A percentile compares a stretch with the other conserved stretches of the same genome.
These are phyloP conservation scores for Stylonectria norvegica DNA, from an alignment of 2,329 filamentous ascomycete species.

Conservation along the genomic window DNA sequence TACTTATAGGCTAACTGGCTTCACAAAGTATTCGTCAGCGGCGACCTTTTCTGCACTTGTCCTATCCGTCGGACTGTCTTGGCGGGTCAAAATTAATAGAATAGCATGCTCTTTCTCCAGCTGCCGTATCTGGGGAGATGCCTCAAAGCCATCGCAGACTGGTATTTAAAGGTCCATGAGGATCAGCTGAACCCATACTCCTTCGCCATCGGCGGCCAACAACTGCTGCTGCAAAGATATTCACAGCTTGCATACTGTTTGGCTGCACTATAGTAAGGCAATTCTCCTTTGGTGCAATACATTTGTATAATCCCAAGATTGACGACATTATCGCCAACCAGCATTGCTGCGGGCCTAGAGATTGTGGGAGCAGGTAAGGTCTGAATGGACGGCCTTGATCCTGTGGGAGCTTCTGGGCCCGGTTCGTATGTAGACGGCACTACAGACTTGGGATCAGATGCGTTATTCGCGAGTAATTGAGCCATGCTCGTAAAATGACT, in stretches of 20 bases:
- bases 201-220: constrained; percentile 4
- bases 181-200: constrained; percentile 17
- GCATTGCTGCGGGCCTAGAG: constrained; percentile 28
- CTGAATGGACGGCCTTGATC: background rate
- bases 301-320: constrained; percentile 47
- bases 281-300: constrained; percentile 42
- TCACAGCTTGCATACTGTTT: constrained; percentile 44
- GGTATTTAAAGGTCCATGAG: constrained; percentile 32
- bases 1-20: constrained; percentile 21
- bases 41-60: constrained; percentile 16
- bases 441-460: background rate
- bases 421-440: background rate
- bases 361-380: background rate
- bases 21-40: constrained; percentile 25
- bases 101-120: constrained; percentile 23
- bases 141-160: constrained; percentile 27
- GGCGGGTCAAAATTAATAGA: constrained; percentile 29
- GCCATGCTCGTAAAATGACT: background rate
- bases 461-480: background rate
- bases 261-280: constrained; percentile 40
- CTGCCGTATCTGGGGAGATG: constrained; percentile 23
- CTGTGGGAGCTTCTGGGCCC: background rate
- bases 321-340: constrained; percentile 48
- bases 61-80: constrained; percentile 23
- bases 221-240: constrained; percentile 25